A percentile compares a stretch with the other conserved stretches of the same genome.
These are phyloP conservation scores for Globisporangium radiosum DNA, from an alignment of 352 stramenopile genomes.

Conservation along the genomic window DNA sequence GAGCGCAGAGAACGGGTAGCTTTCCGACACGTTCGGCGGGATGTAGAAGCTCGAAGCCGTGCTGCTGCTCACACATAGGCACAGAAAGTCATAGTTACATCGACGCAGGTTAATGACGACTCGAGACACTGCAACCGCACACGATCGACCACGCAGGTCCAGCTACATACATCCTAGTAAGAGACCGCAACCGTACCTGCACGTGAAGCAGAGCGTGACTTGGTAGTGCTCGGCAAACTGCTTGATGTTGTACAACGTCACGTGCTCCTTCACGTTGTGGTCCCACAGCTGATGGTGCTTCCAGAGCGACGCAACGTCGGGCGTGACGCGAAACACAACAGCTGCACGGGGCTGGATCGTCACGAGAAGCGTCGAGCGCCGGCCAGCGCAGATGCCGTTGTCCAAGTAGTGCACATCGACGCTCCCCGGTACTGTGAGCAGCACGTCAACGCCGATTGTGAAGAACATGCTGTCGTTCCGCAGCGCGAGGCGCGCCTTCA, in stretches of 20 bases:
- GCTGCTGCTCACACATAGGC: slow-evolving; percentile 15
- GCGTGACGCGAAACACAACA: slow-evolving; percentile 63
- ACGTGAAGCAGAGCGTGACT: slow-evolving; percentile 81
- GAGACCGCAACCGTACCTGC: slow-evolving; percentile 35
- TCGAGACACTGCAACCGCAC: too few relatives aligned
- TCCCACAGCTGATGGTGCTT: slow-evolving; percentile 83
- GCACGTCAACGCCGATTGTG: slow-evolving; percentile 47
- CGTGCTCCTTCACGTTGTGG: slow-evolving; percentile 83
- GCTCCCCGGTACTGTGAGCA: slow-evolving; percentile 22
- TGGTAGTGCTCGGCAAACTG: slow-evolving; percentile 88
- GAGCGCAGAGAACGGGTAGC: slow-evolving; percentile 76
- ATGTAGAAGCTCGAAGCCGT: slow-evolving; percentile 83
- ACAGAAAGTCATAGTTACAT: too few relatives aligned
- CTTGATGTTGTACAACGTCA: slow-evolving; percentile 88
- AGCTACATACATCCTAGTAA: too few relatives aligned
- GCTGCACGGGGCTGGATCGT: slow-evolving; percentile 51
- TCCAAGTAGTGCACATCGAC: slow-evolving; percentile 61
- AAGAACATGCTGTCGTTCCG: slow-evolving; percentile 87
- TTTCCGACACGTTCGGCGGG: slow-evolving; percentile 75
- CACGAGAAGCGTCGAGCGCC: slow-evolving; percentile 55
- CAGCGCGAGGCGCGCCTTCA: slow-evolving; percentile 60
- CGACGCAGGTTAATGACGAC: neutral
- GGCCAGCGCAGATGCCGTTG: slow-evolving; percentile 61
- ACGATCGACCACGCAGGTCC: too few relatives aligned
- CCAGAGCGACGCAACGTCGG: slow-evolving; percentile 59